A percentile compares a stretch with the other conserved stretches of the same genome.
These are phyloP conservation scores for Massospora cicadina DNA, from an alignment of 371 early-diverging fungal genomes.

Conservation along the genomic window DNA sequence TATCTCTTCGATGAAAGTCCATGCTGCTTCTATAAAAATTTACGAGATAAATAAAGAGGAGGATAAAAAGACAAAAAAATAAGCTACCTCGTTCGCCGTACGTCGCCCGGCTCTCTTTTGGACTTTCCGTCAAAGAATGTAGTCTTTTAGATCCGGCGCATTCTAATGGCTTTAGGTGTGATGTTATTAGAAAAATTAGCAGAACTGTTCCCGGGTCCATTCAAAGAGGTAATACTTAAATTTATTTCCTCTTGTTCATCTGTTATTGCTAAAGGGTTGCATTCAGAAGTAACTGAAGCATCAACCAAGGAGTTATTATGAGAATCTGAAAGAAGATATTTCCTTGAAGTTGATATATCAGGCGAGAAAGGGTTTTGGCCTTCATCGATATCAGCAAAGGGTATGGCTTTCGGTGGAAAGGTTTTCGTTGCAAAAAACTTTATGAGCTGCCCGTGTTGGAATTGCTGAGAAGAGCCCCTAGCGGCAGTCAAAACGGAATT, in stretches of 20 bases:
- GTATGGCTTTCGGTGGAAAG: neutral
- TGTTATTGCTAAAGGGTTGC: neutral
- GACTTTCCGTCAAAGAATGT: neutral
- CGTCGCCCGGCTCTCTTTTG: neutral
- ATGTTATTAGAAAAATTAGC: neutral
- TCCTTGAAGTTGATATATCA: neutral
- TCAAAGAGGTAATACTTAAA: neutral
- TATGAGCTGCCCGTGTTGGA: slow-evolving; percentile 1
- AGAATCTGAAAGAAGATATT: neutral
- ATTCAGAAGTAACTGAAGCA: neutral
- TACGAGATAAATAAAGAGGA: neutral
- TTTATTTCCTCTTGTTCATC: neutral
- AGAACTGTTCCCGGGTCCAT: neutral
- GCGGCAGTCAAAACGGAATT: neutral
- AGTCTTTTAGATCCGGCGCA: neutral
- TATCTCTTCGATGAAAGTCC: neutral
- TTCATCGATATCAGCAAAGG: neutral
- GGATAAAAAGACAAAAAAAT: too few species aligned
- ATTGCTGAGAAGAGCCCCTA: neutral
- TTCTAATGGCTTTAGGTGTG: neutral
- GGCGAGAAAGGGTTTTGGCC: too few species aligned
- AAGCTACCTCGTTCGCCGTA: neutral
- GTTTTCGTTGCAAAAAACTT: neutral
- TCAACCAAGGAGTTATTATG: neutral
- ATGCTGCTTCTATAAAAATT: neutral